Base-by-base conservation (phyloP, 768 basidiomycete genomes). In the Mycena olivaceomarginata region DNA sequence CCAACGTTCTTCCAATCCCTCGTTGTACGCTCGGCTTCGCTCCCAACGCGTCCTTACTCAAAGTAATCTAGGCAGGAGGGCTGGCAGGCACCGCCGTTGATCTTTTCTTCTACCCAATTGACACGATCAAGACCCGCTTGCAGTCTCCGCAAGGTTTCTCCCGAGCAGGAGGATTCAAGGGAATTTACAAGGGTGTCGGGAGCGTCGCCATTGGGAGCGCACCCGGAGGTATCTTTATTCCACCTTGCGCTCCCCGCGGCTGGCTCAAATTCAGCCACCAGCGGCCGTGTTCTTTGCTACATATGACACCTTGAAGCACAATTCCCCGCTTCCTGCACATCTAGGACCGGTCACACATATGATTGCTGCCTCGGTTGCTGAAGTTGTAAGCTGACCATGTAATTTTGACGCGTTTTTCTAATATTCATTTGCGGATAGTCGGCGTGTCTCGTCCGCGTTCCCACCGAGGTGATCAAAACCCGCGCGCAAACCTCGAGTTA, bases 381-480 rank as follows among this genome's bases (percentile, higher is more conserved):
- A 93, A 91, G 87, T 92, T 81, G 92, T 92, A 83, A 31, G 72
- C 73, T 88, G 48, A 71, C 51, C 48, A 76, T 67, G 75, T 67
- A 60, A 31, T 59, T 74, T 25, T 75, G 64, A 64, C 77, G 46
- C 48, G 51, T 37, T 60, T 57, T 59, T 39, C n/a, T 79, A 16
- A 64, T 22, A 39, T 31, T 79, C 57, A 67, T 46, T 60, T 41
- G 40, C 25, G 25, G 37, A 45, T 75, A 96, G 95, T 91, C 94
- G 65, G 97, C 98, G 45, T 99, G 98, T 84, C 88, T 98, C 68
- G 91, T 99, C 67, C 95, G 98, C 64, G 98, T 99, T 3, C 98
- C 98, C 1, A 98, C 98, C 0, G 98, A 99, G 84, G 95, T 99
- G 41, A 94, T 99, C 86, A 99, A 99, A 84, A 98, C 96, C 12